Base-by-base conservation (phyloP, 2,329 filamentous ascomycete species). In the Talaromyces sp. region DNA sequence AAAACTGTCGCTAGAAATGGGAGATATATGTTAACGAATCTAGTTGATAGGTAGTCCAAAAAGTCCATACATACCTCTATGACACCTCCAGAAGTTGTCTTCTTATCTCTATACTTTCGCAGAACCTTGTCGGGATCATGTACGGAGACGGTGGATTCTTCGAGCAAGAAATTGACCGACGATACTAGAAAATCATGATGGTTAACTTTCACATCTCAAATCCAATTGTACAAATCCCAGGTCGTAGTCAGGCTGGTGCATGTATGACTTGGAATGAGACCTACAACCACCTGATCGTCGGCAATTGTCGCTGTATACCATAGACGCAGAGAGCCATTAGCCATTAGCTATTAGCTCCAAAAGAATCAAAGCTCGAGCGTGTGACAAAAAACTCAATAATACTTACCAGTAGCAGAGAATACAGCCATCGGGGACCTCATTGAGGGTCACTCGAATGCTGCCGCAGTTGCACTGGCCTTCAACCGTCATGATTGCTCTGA, bases 381-480 rank as follows among this genome's bases (percentile, higher is more conserved):
- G n/a, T n/a, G n/a, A n/a, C n/a, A n/a, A n/a, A n/a, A n/a, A n/a
- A n/a, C n/a, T n/a, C n/a, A n/a, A n/a, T 25, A 35, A 35, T 19
- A 15, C 37, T 54, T 22, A 40, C 52, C 39, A 43, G 39, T 53
- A 43, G 39, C 52, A 45, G n/a, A 54, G 39, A 40, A 54, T 43
- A 17, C 22, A 54, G 25, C 22, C 22, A n/a, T 43, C 39, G 9
- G 51, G 51, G 10, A 28, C n/a, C 37, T 53, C 37, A n/a, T 53
- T 31, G 22, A 53, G 25, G 9, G 39, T 17, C 10, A 53, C 37
- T 21, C 28, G 22, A 35, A 53, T 43, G 39, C 21, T 43, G 2
- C 51, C 37, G 28, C 51, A 53, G 28, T 53, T 53, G 36, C 51
- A 53, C n/a, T 43, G 51, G 2, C 51, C 51, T 33, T 43, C 48